Percentiles rank a stretch among this genome's conserved stretches.
Evolutionary conservation across 495 filamentous ascomycete genomes (phyloP).

Genomic region (Sordaria brevicollis): DNA sequence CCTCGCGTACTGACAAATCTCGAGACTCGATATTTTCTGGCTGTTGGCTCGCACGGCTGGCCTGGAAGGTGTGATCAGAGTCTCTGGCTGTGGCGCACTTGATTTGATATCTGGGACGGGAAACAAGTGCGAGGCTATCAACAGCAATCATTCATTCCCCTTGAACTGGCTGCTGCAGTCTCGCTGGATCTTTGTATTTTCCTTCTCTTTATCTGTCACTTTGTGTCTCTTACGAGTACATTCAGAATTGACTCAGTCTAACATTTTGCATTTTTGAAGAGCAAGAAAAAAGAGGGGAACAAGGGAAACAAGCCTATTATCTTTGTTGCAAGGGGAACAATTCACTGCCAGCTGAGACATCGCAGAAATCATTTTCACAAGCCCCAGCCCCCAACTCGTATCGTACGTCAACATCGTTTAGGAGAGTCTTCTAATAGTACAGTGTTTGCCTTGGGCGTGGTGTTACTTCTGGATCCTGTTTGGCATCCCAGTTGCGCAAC

Average conservation of each 20-base stretch:
- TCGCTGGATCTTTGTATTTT: conserved; percentile 30
- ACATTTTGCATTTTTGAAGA: conserved; percentile 30
- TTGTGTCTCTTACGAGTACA: conserved; percentile 38
- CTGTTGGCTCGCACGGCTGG: not conserved
- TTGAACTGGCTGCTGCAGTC: conserved; percentile 17
- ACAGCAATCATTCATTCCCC: not conserved
- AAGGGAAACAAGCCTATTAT: not conserved
- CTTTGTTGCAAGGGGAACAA: not conserved
- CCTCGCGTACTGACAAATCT: not conserved
- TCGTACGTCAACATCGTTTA: conserved; percentile 16
- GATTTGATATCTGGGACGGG: not conserved
- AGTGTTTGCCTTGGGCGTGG: conserved; percentile 13
- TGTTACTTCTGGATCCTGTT: conserved; percentile 9
- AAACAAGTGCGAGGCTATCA: not conserved
- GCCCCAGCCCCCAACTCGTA: conserved; percentile 25
- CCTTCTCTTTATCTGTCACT: conserved; percentile 19
- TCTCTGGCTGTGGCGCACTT: not conserved
- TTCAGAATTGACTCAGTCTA: conserved; percentile 50
- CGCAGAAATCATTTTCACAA: not conserved
- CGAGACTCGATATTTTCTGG: not conserved
- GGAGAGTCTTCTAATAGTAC: conserved; percentile 21
- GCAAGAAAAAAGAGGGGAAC: conserved; percentile 24
- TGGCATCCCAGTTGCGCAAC: not conserved
- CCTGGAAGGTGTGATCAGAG: not conserved
- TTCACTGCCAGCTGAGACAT: not conserved